phyloP scores from a whole-genome alignment of 163 green algal species.

The Scenedesmus sp. region DNA sequence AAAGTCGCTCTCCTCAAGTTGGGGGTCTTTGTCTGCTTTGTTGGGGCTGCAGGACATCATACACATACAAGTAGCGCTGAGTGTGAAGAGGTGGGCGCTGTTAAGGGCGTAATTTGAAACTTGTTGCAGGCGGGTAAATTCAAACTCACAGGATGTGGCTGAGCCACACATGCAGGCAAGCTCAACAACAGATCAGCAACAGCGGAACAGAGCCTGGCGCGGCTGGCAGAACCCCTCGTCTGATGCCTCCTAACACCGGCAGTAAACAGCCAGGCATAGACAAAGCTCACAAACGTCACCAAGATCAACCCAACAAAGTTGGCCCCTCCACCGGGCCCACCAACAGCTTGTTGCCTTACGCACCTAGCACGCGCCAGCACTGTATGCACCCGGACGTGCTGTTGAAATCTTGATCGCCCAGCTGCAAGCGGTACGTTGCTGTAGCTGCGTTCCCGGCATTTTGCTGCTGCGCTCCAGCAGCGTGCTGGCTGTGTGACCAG shows the following conservation, averaged over 20 bases:
- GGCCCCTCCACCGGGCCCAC: neutral
- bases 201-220: neutral
- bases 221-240: neutral
- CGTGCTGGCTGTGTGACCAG: neutral
- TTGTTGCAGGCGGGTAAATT: neutral
- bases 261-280: neutral
- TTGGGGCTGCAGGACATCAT: neutral
- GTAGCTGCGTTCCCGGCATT: neutral
- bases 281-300: neutral
- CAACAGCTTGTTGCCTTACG: neutral
- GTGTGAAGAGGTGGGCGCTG: neutral
- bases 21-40: neutral
- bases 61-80: neutral
- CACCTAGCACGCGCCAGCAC: neutral
- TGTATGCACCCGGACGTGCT: neutral
- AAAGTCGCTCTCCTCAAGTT: slow-evolving; percentile 33
- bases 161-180: neutral
- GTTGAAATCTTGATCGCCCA: neutral
- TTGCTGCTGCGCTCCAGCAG: neutral
- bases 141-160: no score
- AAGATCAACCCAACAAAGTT: neutral
- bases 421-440: neutral
- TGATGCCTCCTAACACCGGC: neutral
- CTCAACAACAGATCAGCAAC: neutral
- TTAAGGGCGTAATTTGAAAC: neutral